A percentile compares a stretch with the other conserved stretches of the same genome.
These are phyloP conservation scores for Lactifluus echinatus DNA, from an alignment of 768 basidiomycete species.

Conservation along the genomic window DNA sequence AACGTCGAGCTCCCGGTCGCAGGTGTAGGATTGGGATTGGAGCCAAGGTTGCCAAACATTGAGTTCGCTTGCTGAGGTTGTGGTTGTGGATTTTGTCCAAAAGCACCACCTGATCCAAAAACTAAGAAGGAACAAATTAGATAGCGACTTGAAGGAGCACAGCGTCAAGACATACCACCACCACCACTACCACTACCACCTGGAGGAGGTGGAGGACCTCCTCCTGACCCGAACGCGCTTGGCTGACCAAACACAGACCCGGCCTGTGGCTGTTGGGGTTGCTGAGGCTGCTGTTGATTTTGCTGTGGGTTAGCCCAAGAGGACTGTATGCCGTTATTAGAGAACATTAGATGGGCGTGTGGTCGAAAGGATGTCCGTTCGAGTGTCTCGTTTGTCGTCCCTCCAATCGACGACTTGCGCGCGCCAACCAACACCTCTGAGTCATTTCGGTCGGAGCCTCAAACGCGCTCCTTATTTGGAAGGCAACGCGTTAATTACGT, in stretches of 20 bases:
- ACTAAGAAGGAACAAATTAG: conserved; percentile 20
- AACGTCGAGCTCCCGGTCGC: conserved; percentile 30
- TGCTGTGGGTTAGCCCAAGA: conserved; percentile 63
- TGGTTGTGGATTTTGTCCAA: conserved; percentile 34
- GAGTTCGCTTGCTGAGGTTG: conserved; percentile 63
- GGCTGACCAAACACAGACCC: conserved; percentile 65
- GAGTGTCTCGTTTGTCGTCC: neutral
- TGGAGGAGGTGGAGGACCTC: no score
- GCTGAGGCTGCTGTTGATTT: conserved; percentile 53
- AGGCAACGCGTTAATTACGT: conserved; percentile 6
- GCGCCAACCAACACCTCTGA: neutral
- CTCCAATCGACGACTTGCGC: neutral
- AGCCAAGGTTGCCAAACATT: conserved; percentile 64
- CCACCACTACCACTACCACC: no score
- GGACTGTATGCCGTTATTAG: conserved; percentile 40
- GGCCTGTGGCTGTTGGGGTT: conserved; percentile 30
- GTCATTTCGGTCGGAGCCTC: conserved; percentile 13
- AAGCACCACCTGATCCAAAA: conserved; percentile 42
- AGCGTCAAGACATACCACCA: conserved; percentile 28
- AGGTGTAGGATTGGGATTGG: conserved; percentile 26
- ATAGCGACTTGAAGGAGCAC: neutral
- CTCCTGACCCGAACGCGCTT: conserved; percentile 51
- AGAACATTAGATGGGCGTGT: conserved; percentile 46
- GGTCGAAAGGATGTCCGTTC: neutral
- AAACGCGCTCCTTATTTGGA: conserved; percentile 10